Percentiles rank a stretch among this genome's conserved stretches.
Evolutionary conservation across 495 filamentous ascomycete genomes (phyloP).

Genomic region (Poronia punctata): DNA sequence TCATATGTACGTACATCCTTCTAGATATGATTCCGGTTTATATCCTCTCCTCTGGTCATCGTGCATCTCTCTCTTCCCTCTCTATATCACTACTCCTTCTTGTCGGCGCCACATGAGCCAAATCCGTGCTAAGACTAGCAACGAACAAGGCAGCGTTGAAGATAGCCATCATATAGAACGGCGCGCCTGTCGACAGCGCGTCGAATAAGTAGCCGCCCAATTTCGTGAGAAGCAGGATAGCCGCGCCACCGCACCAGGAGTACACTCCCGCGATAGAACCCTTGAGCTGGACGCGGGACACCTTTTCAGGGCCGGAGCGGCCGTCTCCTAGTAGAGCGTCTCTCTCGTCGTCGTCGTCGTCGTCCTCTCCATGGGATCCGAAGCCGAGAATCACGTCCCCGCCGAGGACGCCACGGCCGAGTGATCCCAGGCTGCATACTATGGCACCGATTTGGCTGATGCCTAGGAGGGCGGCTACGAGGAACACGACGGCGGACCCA

Average conservation of each 20-base stretch:
- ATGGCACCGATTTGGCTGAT: constrained; percentile 92
- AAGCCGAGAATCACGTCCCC: constrained; percentile 31
- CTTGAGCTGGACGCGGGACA: constrained; percentile 58
- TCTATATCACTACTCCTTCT: constrained; percentile 8
- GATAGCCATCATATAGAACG: constrained; percentile 85
- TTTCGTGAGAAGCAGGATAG: constrained; percentile 88
- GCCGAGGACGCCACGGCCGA: constrained; percentile 71
- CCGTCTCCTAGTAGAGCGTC: constrained; percentile 1
- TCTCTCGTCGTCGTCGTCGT: constrained; percentile 28
- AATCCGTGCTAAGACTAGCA: constrained; percentile 43
- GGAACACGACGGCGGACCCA: constrained; percentile 59
- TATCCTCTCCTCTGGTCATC: too few relatives aligned
- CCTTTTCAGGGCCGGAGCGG: constrained; percentile 14
- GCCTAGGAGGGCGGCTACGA: constrained; percentile 73
- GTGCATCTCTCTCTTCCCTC: too few relatives aligned
- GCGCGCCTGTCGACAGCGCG: constrained; percentile 56
- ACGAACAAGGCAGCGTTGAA: constrained; percentile 73
- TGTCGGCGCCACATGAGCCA: constrained; percentile 1
- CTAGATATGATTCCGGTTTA: too few relatives aligned
- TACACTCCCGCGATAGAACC: constrained; percentile 93
- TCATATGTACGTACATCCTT: too few relatives aligned
- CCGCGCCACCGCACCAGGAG: constrained; percentile 81
- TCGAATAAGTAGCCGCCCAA: constrained; percentile 85
- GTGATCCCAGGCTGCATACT: constrained; percentile 80
- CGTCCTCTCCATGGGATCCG: constrained; percentile 8